Base-by-base conservation (phyloP, 352 stramenopile genomes). In the Peronospora farinosa region DNA sequence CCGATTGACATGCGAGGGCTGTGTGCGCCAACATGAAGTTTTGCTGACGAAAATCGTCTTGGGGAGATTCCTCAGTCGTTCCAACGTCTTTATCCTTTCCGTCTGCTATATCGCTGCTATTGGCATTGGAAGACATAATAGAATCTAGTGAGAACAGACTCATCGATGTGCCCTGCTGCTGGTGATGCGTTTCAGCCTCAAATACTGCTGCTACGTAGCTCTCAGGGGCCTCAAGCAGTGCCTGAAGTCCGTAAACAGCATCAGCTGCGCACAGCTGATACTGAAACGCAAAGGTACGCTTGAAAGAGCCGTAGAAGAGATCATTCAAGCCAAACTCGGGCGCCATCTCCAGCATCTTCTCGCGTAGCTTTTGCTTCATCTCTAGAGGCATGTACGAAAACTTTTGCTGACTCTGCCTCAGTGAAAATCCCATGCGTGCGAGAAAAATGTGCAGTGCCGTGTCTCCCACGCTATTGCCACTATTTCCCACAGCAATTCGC, bases 391-490 rank as follows among this genome's bases (percentile, higher is more conserved):
- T 98, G 77, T 98, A 98, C 11, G 83, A 84, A 71, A 88, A 93
- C 50, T 96, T 97, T 56, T 99, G 95, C 52, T 96, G 78, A 60
- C 91, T 98, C 61, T 98, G 79, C 23, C 95, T 84, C 15, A 98
- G 64, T 0, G 90, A 97, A 54, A 98, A 96, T 8, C 96, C 96
- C 95, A 99, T 98, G 48, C 97, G 97, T 4, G 96, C 96, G 19
- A 99, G 70, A 53, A 98, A 88, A 40, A 98, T 89, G 53, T 96
- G 78, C 19, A 97, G 63, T 10, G 72, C 68, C 7, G 82, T 87
- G 46, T 92, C 80, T 19, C 86, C 84, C 8, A 72, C 54, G 1
- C 57, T 57, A 6, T 56, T 66, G 8, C 49, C 61, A 23, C 40
- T 57, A 1, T 47, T 50, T 11, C 51, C 69, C 2, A 65, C 55